Percentiles rank a stretch among this genome's conserved stretches.
Evolutionary conservation across 805 yeast species (phyloP).

Genomic region (Candida glaebosa): DNA sequence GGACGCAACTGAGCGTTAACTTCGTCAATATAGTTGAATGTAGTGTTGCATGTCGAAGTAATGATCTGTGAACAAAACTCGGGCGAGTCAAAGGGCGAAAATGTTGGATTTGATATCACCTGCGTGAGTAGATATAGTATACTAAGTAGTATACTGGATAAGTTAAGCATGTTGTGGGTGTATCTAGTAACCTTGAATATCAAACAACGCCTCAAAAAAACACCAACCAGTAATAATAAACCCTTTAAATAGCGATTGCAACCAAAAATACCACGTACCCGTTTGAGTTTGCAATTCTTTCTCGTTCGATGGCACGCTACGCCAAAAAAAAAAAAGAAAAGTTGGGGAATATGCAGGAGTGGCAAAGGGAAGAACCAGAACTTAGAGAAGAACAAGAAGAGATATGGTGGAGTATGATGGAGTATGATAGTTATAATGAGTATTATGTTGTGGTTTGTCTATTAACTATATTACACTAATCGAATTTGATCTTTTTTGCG

Average conservation of each 20-base stretch:
- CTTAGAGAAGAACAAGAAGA: neutral
- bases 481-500: constrained; percentile 89
- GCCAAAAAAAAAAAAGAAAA: neutral
- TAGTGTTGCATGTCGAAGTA: constrained; percentile 43
- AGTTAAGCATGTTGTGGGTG: neutral
- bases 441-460: no score
- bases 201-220: neutral
- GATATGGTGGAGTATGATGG: neutral
- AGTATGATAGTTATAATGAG: no score
- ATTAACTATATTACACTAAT: no score
- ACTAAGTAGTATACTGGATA: no score
- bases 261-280: neutral
- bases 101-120: neutral
- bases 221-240: neutral
- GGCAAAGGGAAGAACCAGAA: neutral
- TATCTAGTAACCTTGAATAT: neutral
- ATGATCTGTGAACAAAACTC: constrained; percentile 44
- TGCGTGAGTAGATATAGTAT: neutral
- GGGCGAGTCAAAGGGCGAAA: constrained; percentile 37
- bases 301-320: neutral
- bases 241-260: no score
- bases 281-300: no score
- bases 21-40: constrained; percentile 40
- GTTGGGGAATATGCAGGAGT: neutral
- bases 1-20: constrained; percentile 40